Conservation (phyloP, 148 eudicot species). For the Spergularia marina region DNA sequence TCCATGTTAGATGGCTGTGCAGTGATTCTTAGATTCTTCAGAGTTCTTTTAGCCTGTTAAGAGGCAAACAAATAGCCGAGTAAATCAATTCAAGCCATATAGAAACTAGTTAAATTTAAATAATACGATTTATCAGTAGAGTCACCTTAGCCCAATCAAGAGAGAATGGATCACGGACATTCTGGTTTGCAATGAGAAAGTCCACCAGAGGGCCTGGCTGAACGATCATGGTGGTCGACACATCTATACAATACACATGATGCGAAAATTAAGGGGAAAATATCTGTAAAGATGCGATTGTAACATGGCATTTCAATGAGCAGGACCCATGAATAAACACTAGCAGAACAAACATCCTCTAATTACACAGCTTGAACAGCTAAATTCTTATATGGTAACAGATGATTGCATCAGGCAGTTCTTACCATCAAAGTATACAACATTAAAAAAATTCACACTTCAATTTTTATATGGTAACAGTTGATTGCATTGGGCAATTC, state of each 20-base stretch:
- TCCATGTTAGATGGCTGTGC: conserved; percentile 43
- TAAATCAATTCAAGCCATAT: neutral
- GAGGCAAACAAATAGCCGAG: neutral
- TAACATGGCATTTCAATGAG: neutral
- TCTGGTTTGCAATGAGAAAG: conserved; percentile 44
- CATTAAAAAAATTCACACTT: too few relatives aligned
- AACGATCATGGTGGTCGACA: conserved; percentile 42
- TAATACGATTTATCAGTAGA: neutral
- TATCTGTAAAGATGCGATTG: neutral
- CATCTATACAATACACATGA: conserved; percentile 27
- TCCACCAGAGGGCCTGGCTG: conserved; percentile 41
- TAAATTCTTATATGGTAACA: too few relatives aligned
- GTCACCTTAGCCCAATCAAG: conserved; percentile 54
- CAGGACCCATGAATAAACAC: too few relatives aligned
- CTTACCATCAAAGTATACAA: too few relatives aligned
- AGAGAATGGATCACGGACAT: conserved; percentile 32
- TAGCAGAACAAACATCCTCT: too few relatives aligned
- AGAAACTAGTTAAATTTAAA: neutral
- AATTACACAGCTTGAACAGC: neutral
- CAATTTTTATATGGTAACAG: too few relatives aligned
- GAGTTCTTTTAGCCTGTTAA: conserved; percentile 49
- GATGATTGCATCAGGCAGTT: too few relatives aligned
- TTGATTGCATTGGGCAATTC: too few relatives aligned
- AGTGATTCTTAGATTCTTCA: conserved; percentile 53
- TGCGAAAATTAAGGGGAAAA: neutral